Conservation (phyloP, 2,329 filamentous ascomycete species). For the Exophiala aquamarina region DNA sequence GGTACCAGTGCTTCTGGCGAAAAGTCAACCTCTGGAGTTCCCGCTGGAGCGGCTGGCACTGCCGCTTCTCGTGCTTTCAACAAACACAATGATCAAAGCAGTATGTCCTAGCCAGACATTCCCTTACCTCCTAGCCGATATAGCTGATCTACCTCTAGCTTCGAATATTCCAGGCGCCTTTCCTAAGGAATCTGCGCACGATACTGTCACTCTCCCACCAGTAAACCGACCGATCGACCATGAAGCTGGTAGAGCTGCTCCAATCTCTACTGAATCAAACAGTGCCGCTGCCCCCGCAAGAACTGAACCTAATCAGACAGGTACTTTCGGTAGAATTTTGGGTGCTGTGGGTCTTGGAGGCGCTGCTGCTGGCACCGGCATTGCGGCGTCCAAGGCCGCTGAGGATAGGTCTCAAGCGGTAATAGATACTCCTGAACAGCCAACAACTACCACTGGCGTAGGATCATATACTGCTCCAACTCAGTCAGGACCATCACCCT, state of each 20-base stretch:
- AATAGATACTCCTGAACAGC: conserved; percentile 13
- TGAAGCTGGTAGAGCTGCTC: neutral
- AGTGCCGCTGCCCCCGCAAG: conserved; percentile 1
- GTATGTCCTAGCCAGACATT: conserved; percentile 9
- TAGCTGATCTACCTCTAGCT: conserved; percentile 6
- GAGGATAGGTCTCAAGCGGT: conserved; percentile 6
- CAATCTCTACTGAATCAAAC: conserved; percentile 8
- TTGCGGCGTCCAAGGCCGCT: conserved; percentile 6
- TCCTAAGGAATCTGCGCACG: conserved; percentile 13
- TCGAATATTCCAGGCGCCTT: conserved; percentile 22
- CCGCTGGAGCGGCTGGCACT: conserved; percentile 12
- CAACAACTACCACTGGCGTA: conserved; percentile 20
- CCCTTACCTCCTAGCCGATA: neutral
- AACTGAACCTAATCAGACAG: conserved; percentile 6
- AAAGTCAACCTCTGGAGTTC: conserved; percentile 14
- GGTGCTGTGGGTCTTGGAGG: conserved; percentile 26
- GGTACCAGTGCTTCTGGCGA: neutral
- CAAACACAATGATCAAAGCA: conserved; percentile 15
- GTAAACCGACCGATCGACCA: conserved; percentile 10
- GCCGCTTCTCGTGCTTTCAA: conserved; percentile 19
- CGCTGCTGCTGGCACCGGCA: conserved; percentile 13
- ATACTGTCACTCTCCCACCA: conserved; percentile 7
- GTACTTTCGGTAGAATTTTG: conserved; percentile 21
- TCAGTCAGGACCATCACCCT: conserved; percentile 13
- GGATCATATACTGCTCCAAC: conserved; percentile 22